Percentiles rank a stretch among this genome's conserved stretches.
phyloP scores from a whole-genome alignment of 306 rosid species.

The Gillenia trifoliata region DNA sequence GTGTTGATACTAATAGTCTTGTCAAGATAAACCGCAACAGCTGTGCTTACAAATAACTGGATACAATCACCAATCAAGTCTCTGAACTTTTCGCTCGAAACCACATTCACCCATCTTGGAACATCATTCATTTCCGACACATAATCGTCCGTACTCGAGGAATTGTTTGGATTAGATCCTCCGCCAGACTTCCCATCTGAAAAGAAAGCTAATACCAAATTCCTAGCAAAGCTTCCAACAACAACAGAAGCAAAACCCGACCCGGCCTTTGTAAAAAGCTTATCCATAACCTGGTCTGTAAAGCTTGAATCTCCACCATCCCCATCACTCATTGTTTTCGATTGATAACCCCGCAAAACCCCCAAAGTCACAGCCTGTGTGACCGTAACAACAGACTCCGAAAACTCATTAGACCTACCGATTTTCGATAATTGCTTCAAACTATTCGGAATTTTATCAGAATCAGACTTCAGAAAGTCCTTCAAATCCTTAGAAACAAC shows the following conservation, averaged over 20 bases:
- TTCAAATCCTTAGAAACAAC: constrained; percentile 58
- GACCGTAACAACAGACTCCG: constrained; percentile 48
- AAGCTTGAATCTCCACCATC: constrained; percentile 21
- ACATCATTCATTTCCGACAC: constrained; percentile 19
- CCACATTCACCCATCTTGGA: constrained; percentile 48
- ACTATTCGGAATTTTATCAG: constrained; percentile 63
- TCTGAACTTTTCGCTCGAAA: constrained; percentile 41
- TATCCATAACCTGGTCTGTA: constrained; percentile 45
- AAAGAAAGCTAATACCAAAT: constrained; percentile 48
- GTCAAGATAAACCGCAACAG: constrained; percentile 77
- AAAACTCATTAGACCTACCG: constrained; percentile 47
- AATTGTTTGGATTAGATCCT: constrained; percentile 23
- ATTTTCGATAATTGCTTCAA: constrained; percentile 69
- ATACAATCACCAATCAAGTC: constrained; percentile 61
- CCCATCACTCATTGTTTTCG: constrained; percentile 6
- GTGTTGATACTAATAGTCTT: constrained; percentile 74
- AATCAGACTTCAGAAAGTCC: constrained; percentile 65
- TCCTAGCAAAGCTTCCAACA: constrained; percentile 82
- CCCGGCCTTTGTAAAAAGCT: constrained; percentile 54
- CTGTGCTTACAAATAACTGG: constrained; percentile 68
- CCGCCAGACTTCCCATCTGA: constrained; percentile 28
- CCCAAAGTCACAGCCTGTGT: constrained; percentile 55
- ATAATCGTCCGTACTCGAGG: not conserved
- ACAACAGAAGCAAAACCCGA: constrained; percentile 73
- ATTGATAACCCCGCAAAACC: constrained; percentile 42